Percentiles rank a stretch among this genome's conserved stretches.
Evolutionary conservation across 495 filamentous ascomycete genomes (phyloP).

Genomic region (Xanthoparmelia taractica): DNA sequence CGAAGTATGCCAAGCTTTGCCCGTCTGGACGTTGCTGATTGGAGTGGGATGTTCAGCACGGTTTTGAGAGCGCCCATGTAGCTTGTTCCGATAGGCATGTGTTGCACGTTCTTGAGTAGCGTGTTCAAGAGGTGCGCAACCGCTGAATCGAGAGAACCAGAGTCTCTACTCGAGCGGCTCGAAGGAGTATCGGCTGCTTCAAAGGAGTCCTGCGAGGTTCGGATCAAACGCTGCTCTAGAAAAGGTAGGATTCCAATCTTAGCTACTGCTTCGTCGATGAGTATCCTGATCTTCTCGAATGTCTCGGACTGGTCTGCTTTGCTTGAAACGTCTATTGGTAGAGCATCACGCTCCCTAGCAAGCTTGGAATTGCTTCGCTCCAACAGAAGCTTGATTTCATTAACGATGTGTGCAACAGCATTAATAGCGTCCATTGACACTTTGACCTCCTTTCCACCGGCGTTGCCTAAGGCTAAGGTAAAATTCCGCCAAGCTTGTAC

Average conservation of each 20-base stretch:
- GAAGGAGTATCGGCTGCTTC: slow-evolving; percentile 46
- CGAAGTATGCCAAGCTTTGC: slow-evolving; percentile 41
- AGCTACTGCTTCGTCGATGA: slow-evolving; percentile 54
- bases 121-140: slow-evolving; percentile 21
- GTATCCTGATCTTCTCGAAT: slow-evolving; percentile 50
- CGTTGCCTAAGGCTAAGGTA: slow-evolving; percentile 60
- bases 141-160: slow-evolving; percentile 20
- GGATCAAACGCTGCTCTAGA: slow-evolving; percentile 60
- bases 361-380: slow-evolving; percentile 26
- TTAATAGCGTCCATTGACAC: slow-evolving; percentile 73
- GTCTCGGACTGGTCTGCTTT: slow-evolving; percentile 8
- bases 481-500: slow-evolving; percentile 61
- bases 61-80: slow-evolving; percentile 12
- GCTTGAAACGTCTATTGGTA: background rate
- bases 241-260: slow-evolving; percentile 67
- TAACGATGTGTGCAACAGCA: slow-evolving; percentile 64
- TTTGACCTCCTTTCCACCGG: slow-evolving; percentile 84
- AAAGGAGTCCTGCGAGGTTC: slow-evolving; percentile 37
- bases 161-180: slow-evolving; percentile 29
- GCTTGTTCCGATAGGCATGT: background rate
- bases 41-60: slow-evolving; percentile 20
- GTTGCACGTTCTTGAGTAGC: slow-evolving; percentile 11
- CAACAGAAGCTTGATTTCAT: slow-evolving; percentile 63
- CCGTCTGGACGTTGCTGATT: slow-evolving; percentile 32
- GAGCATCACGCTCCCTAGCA: slow-evolving; percentile 14